A percentile compares a stretch with the other conserved stretches of the same genome.
Evolutionary conservation across 768 basidiomycete species (phyloP).

Genomic region (Boletus rex-veris): DNA sequence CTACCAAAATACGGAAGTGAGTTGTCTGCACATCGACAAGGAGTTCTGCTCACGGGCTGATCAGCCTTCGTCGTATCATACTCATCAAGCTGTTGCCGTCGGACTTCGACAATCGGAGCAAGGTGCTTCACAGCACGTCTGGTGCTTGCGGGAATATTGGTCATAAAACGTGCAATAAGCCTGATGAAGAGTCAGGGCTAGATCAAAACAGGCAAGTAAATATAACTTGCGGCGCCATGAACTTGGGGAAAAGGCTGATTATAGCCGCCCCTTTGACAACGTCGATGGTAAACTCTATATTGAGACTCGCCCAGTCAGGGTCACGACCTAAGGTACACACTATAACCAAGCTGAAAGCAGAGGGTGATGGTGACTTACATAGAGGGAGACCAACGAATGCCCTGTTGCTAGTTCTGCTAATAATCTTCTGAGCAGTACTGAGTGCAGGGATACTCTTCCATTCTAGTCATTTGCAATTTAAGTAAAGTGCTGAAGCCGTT

Average conservation of each 20-base stretch:
- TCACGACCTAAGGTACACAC: slow-evolving; percentile 2
- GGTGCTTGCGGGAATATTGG: slow-evolving; percentile 1
- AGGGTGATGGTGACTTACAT: neutral
- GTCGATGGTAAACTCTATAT: slow-evolving; percentile 25
- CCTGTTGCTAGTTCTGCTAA: slow-evolving; percentile 9
- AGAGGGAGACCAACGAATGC: slow-evolving; percentile 14
- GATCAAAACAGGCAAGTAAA: neutral
- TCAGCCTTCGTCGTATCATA: neutral
- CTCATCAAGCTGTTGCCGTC: neutral
- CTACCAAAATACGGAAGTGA: slow-evolving; percentile 11
- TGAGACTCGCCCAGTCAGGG: slow-evolving; percentile 31
- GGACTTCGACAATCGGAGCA: slow-evolving; percentile 23
- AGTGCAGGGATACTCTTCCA: slow-evolving; percentile 11
- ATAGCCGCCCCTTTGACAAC: slow-evolving; percentile 6
- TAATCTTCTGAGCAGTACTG: neutral
- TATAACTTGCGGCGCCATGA: slow-evolving; percentile 30
- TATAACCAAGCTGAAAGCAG: neutral
- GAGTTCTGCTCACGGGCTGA: neutral
- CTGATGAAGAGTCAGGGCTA: neutral
- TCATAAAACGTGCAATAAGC: neutral
- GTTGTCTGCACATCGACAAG: neutral
- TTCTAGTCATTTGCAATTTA: neutral
- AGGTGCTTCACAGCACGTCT: slow-evolving; percentile 16
- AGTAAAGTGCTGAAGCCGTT: neutral
- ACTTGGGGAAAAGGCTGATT: slow-evolving; percentile 30